phyloP scores from a whole-genome alignment of 2,329 filamentous ascomycete species.

The Aspergillus novoparasiticus region DNA sequence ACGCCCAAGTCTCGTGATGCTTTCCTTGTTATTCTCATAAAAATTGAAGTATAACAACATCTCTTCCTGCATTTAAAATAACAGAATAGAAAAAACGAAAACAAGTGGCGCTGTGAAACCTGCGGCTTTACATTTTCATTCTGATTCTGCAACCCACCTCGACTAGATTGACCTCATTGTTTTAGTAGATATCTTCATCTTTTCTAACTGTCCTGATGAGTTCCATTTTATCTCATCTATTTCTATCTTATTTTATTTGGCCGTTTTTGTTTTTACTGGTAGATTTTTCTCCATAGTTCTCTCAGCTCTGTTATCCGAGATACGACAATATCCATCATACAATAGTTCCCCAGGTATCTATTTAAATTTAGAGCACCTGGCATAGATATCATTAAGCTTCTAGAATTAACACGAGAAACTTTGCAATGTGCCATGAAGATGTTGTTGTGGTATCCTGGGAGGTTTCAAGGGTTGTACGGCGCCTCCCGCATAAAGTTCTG shows the following conservation, averaged over 20 bases:
- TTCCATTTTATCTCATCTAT: background rate
- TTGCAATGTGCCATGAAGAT: background rate
- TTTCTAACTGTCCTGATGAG: background rate
- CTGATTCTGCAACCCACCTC: no score
- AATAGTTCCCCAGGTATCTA: background rate
- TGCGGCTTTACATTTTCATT: background rate
- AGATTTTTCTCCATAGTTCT: no score
- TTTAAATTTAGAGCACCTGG: no score
- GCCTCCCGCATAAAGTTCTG: background rate
- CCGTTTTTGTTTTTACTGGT: no score
- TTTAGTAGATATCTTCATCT: no score
- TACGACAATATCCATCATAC: background rate
- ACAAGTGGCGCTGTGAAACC: background rate
- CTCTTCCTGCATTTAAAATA: background rate
- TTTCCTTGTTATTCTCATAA: background rate
- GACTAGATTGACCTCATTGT: no score
- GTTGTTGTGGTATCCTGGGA: background rate
- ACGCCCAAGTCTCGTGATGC: background rate
- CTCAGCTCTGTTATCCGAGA: background rate
- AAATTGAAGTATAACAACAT: background rate
- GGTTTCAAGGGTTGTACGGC: background rate
- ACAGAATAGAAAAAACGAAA: background rate
- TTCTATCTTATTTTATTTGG: background rate
- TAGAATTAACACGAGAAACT: background rate
- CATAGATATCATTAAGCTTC: background rate